A percentile compares a stretch with the other conserved stretches of the same genome.
Conservation (phyloP, 169 alveolate genomes). For the Blepharisma undulans region DNA sequence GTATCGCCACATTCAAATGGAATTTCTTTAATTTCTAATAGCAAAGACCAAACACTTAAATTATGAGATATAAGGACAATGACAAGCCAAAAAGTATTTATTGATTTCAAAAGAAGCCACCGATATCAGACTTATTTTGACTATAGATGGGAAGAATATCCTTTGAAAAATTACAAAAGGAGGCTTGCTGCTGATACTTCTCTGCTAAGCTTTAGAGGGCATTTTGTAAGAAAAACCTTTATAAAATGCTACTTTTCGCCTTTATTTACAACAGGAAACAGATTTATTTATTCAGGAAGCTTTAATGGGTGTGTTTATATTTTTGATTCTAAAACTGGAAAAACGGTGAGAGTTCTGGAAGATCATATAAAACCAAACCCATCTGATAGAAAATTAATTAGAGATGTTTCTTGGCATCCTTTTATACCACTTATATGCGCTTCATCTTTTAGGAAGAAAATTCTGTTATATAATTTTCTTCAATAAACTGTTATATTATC, state of each 20-base stretch:
- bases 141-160: slow-evolving; percentile 60
- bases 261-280: slow-evolving; percentile 45
- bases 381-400: neutral
- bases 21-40: slow-evolving; percentile 57
- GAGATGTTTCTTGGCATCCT: slow-evolving; percentile 76
- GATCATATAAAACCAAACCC: neutral
- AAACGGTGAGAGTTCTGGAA: neutral
- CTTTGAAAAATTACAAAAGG: neutral
- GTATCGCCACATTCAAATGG: slow-evolving; percentile 65
- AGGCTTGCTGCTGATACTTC: slow-evolving; percentile 9
- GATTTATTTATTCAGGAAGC: slow-evolving; percentile 61
- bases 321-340: slow-evolving; percentile 46
- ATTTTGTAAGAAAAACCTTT: slow-evolving; percentile 49
- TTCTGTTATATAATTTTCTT: neutral
- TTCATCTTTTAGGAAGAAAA: slow-evolving; percentile 32
- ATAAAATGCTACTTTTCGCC: slow-evolving; percentile 66
- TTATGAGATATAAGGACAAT: slow-evolving; percentile 67
- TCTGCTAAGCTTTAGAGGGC: slow-evolving; percentile 47
- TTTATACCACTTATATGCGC: slow-evolving; percentile 59
- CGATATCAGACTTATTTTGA: slow-evolving; percentile 48
- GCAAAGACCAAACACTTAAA: slow-evolving; percentile 60
- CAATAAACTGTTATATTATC: no score
- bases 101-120: neutral
- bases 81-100: neutral
- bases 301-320: slow-evolving; percentile 44